Percentiles rank a stretch among this genome's conserved stretches.
phyloP scores from a whole-genome alignment of 352 stramenopile species.

The Blastocystis sp. region DNA sequence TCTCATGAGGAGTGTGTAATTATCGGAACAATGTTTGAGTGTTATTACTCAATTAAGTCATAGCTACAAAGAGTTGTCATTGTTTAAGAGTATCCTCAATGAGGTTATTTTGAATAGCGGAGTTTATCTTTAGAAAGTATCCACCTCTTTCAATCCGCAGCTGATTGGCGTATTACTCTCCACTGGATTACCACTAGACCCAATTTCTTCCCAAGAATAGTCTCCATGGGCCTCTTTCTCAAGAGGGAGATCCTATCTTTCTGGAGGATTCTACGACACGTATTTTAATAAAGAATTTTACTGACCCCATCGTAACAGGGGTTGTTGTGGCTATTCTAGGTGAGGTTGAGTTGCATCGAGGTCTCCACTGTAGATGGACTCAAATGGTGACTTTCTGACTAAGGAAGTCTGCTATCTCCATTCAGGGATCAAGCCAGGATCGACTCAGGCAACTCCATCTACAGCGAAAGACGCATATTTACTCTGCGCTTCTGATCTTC shows the following conservation, averaged over 20 bases:
- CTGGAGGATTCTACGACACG: slow-evolving; percentile 48
- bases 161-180: slow-evolving; percentile 7
- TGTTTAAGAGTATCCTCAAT: slow-evolving; percentile 58
- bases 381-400: not conserved
- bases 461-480: not conserved
- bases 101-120: not conserved
- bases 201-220: slow-evolving; percentile 55
- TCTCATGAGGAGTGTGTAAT: slow-evolving; percentile 28
- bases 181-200: not conserved
- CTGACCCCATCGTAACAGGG: slow-evolving; percentile 28
- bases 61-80: slow-evolving; percentile 55
- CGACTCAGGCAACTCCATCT: not conserved
- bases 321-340: not conserved
- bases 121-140: slow-evolving; percentile 8
- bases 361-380: not conserved
- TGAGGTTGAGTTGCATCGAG: not conserved
- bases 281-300: not conserved
- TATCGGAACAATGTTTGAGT: slow-evolving; percentile 29
- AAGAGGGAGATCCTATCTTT: slow-evolving; percentile 38
- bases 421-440: not conserved
- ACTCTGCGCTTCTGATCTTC: not conserved
- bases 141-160: slow-evolving; percentile 42
- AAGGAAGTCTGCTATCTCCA: not conserved
- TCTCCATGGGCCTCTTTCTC: slow-evolving; percentile 28
- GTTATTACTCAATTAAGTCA: not conserved